A percentile compares a stretch with the other conserved stretches of the same genome.
Evolutionary conservation across 148 eudicot genomes (phyloP).

Genomic region (Rheum nobile): DNA sequence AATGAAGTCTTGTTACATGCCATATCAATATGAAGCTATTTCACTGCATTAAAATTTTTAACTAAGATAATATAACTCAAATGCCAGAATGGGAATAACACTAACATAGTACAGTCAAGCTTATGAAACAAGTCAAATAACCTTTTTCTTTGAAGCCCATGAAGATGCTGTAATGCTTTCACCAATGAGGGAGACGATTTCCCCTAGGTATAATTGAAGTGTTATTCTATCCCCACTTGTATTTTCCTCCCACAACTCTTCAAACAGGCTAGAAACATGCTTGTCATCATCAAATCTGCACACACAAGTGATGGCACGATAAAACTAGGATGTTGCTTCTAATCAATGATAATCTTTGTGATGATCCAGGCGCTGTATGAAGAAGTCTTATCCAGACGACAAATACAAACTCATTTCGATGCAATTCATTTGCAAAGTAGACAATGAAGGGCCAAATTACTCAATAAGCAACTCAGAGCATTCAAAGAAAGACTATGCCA

Average conservation of each 20-base stretch:
- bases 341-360: background rate
- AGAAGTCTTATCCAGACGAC: background rate
- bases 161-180: slow-evolving; percentile 76
- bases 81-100: background rate
- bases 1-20: background rate
- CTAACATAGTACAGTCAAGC: background rate
- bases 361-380: background rate
- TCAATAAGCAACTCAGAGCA: background rate
- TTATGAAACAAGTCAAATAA: background rate
- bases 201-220: slow-evolving; percentile 76
- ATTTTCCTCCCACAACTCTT: slow-evolving; percentile 93
- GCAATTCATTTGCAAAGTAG: background rate
- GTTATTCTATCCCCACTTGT: slow-evolving; percentile 81
- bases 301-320: background rate
- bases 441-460: background rate
- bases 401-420: background rate
- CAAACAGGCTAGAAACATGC: slow-evolving; percentile 59
- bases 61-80: background rate
- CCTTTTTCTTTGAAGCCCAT: slow-evolving; percentile 80
- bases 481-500: background rate
- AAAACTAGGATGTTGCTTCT: background rate
- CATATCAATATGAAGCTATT: background rate
- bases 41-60: background rate
- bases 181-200: slow-evolving; percentile 59
- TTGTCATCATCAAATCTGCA: slow-evolving; percentile 96